Evolutionary conservation across 2,329 filamentous ascomycete species (phyloP).

Genomic region (Endothia cerciana): DNA sequence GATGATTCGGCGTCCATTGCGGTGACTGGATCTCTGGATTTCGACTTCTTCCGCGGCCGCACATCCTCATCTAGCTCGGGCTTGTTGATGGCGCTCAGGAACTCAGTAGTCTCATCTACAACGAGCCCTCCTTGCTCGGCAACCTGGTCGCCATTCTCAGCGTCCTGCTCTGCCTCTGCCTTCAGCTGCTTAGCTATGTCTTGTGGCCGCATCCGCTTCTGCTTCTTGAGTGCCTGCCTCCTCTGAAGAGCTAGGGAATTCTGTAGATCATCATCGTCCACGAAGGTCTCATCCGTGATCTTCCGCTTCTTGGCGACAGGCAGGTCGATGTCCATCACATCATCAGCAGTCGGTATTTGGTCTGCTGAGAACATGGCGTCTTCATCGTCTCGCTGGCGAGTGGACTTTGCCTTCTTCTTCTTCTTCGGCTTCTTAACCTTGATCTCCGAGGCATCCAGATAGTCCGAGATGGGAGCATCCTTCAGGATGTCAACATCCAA

Average conservation of each 20-base stretch:
- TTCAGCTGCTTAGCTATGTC: conserved; percentile 84
- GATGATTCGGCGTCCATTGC: conserved; percentile 48
- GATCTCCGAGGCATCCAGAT: conserved; percentile 81
- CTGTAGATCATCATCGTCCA: conserved; percentile 93
- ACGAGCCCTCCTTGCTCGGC: conserved; percentile 65
- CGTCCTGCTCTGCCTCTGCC: conserved; percentile 60
- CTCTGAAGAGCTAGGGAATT: conserved; percentile 83
- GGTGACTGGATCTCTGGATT: conserved; percentile 46
- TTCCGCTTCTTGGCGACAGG: conserved; percentile 60
- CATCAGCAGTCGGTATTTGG: conserved; percentile 44
- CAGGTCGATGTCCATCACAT: conserved; percentile 76
- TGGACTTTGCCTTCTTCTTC: conserved; percentile 83
- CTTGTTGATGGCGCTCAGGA: conserved; percentile 83
- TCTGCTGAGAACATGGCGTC: conserved; percentile 56
- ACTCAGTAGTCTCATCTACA: conserved; percentile 96
- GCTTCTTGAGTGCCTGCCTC: conserved; percentile 83
- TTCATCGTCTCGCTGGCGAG: conserved; percentile 71
- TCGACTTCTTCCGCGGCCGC: conserved; percentile 53
- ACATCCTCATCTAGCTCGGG: conserved; percentile 60
- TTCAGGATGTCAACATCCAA: conserved; percentile 73
- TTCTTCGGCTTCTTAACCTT: conserved; percentile 96
- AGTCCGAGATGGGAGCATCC: conserved; percentile 78
- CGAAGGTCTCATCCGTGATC: conserved; percentile 69
- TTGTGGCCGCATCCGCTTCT: conserved; percentile 83
- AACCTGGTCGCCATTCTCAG: conserved; percentile 50